Evolutionary conservation across 2,329 filamentous ascomycete species (phyloP).

Genomic region (Periconia sp.): DNA sequence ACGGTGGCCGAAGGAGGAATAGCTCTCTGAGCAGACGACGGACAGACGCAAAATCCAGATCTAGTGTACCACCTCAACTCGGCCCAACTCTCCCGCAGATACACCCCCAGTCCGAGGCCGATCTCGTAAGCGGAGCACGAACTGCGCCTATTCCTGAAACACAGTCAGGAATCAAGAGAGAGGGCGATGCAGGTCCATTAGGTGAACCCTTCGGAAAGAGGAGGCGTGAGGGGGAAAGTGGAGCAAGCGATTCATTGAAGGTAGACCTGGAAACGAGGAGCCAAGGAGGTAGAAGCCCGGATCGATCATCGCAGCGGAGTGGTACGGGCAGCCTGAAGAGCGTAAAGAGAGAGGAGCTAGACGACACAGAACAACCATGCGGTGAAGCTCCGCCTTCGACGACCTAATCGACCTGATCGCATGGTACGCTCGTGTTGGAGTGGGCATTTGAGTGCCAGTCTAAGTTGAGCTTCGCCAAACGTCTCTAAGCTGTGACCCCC

Average conservation of each 20-base stretch:
- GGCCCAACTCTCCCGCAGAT: constrained; percentile 40
- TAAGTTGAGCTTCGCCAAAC: no score
- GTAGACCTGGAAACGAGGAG: constrained; percentile 33
- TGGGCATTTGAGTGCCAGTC: no score
- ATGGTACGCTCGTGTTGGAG: no score
- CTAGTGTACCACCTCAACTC: constrained; percentile 45
- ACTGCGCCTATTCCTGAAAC: constrained; percentile 40
- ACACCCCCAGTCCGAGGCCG: constrained; percentile 38
- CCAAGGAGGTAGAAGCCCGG: constrained; percentile 39
- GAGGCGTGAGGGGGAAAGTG: constrained; percentile 34
- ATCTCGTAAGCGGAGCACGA: constrained; percentile 41
- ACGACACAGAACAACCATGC: constrained; percentile 29
- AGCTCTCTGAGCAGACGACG: constrained; percentile 44
- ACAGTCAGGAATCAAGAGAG: constrained; percentile 36
- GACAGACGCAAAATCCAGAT: constrained; percentile 35
- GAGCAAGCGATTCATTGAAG: constrained; percentile 18
- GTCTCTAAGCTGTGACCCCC: constrained; percentile 2
- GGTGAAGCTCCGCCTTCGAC: constrained; percentile 26
- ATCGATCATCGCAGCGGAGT: constrained; percentile 42
- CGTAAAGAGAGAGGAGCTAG: constrained; percentile 36
- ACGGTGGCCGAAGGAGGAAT: constrained; percentile 34
- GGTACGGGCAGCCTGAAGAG: constrained; percentile 42
- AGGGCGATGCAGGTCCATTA: constrained; percentile 32
- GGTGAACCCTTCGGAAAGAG: constrained; percentile 40
- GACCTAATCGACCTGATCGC: constrained; percentile 21